Base-by-base conservation (phyloP, 1,284 basidiomycete species). In the Cryptococcus wingfieldii region DNA sequence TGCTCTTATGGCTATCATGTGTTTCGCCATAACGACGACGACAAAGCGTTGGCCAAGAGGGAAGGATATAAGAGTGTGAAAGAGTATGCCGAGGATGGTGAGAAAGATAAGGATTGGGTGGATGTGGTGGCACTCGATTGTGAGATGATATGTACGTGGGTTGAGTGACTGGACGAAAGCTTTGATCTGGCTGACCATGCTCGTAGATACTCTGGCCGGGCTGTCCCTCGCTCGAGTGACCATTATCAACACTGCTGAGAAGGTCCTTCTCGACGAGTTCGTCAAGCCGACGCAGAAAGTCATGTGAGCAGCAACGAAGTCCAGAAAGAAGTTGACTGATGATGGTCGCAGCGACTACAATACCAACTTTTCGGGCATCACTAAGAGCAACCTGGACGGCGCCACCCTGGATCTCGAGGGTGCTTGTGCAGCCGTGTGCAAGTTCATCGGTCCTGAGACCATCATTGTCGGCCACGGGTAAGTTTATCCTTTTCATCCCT, bases 191-290 rank as follows among this genome's bases (percentile, higher is more conserved):
- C 42, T 38, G 50, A 25, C 50, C 13, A 12, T 6, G 34, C 25
- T 14, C 3, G n/a, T 19, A 77, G 75, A 91, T 76, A 89, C 90
- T 0, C 93, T 90, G 0, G 87, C 87, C 6, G 93, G 93, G 0
- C 84, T 90, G 80, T 84, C 86, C 25, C 83, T 94, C 7, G 93
- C 90, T 4, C 83, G 93, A 6, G 85, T 94, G 1, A 94, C 92
- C 0, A 83, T 93, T 4, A 84, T 96, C 1, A 87, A 93, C 66
- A 84, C 84, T 8, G 72, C 80, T 0, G 91, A 90, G 0, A 76
- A 79, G 19, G 78, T 84, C 53, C 80, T 95, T 0, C 86, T 93
- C 51, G 93, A 97, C 70, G 83, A 94, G 70, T 76, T 89, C 38
- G 84, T 95, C 23, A 81, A 83, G 41, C 88, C 90, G 82, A 86